These are phyloP conservation scores for Adiantum capillusveneris DNA, from an alignment of 75 land plant genomes.

Conservation along the genomic window DNA sequence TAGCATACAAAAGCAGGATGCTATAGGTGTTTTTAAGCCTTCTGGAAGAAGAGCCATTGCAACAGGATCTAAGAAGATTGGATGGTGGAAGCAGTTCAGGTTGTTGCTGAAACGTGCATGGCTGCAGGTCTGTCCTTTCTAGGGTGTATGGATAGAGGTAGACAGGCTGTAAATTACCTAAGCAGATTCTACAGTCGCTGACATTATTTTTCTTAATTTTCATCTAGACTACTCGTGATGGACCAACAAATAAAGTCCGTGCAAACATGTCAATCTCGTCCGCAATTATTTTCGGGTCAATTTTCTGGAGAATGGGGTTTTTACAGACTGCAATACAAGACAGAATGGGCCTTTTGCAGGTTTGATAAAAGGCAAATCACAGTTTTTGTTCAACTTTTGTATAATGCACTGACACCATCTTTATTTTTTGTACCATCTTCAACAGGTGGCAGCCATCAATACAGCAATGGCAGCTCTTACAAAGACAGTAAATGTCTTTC, in stretches of 20 bases:
- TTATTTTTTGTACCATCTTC: background rate
- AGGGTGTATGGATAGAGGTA: no score
- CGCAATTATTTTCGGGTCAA: slow-evolving; percentile 93
- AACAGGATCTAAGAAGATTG: slow-evolving; percentile 28
- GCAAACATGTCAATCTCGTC: slow-evolving; percentile 90
- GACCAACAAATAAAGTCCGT: slow-evolving; percentile 89
- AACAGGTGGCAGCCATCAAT: slow-evolving; percentile 93
- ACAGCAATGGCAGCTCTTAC: slow-evolving; percentile 99
- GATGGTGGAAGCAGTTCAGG: slow-evolving; percentile 87
- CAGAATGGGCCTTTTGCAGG: slow-evolving; percentile 97
- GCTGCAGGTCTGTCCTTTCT: slow-evolving; percentile 70
- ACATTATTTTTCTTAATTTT: background rate
- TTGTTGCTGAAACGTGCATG: slow-evolving; percentile 90
- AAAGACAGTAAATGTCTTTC: slow-evolving; percentile 97
- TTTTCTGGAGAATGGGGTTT: slow-evolving; percentile 95
- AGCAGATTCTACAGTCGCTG: slow-evolving; percentile 1
- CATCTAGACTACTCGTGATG: slow-evolving; percentile 79
- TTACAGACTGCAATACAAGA: slow-evolving; percentile 97
- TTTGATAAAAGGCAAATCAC: no score
- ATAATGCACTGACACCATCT: no score
- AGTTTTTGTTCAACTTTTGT: no score
- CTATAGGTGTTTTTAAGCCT: background rate
- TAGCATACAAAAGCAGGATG: background rate
- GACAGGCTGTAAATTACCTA: background rate
- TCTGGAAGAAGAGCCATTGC: background rate